Conservation (phyloP, 768 basidiomycete genomes). For the Tulasnella sp. region DNA sequence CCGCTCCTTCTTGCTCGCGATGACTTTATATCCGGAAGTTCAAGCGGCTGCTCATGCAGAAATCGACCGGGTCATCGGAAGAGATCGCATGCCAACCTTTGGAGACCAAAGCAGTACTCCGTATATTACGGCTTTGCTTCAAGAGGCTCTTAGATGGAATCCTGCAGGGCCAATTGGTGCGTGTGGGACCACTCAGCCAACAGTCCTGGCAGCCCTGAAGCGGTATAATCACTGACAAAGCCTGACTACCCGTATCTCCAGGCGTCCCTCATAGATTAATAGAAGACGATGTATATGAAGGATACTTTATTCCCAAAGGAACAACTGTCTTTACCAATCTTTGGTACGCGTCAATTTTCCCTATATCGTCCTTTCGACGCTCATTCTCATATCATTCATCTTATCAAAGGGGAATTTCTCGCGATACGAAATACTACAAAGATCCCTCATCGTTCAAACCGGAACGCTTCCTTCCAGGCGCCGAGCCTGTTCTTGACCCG, state of each 20-base stretch:
- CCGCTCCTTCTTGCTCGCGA: not conserved
- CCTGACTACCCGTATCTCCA: not conserved
- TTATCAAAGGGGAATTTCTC: not conserved
- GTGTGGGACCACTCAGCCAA: not conserved
- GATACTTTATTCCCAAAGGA: constrained; percentile 22
- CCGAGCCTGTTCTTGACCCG: constrained; percentile 10
- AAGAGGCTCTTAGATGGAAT: constrained; percentile 40
- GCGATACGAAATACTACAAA: not conserved
- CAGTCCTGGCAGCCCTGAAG: not conserved
- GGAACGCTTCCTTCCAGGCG: constrained; percentile 16
- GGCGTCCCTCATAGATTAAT: not conserved
- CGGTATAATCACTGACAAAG: not conserved
- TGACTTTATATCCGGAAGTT: constrained; percentile 19
- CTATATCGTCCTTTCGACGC: not conserved
- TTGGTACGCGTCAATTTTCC: not conserved
- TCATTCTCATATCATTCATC: not conserved
- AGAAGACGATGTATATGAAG: constrained; percentile 29
- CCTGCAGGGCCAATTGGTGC: constrained; percentile 35
- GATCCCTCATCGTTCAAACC: constrained; percentile 22
- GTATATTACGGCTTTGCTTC: constrained; percentile 42
- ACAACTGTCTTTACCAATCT: constrained; percentile 11
- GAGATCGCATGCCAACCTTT: constrained; percentile 40
- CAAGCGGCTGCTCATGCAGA: constrained; percentile 40
- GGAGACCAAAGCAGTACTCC: constrained; percentile 40
- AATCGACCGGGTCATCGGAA: constrained; percentile 41